Conservation (phyloP, 805 yeast species). For the Wickerhamiella spandovensis region DNA sequence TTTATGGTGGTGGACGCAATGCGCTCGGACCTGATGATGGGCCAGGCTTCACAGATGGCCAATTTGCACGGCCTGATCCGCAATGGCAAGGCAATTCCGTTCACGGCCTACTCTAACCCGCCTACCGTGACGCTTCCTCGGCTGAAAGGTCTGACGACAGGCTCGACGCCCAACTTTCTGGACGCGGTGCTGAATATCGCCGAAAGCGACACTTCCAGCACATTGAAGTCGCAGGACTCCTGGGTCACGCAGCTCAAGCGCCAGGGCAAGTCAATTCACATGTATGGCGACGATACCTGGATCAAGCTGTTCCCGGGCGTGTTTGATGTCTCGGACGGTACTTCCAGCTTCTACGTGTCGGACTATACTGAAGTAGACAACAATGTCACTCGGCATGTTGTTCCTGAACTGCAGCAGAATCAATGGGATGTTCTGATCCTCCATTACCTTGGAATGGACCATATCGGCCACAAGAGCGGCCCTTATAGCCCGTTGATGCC, state of each 20-base stretch:
- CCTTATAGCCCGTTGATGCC: conserved; percentile 72
- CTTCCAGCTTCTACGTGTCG: conserved; percentile 85
- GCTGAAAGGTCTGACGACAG: conserved; percentile 60
- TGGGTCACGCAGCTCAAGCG: conserved; percentile 62
- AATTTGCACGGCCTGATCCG: conserved; percentile 53
- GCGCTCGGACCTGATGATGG: conserved; percentile 74
- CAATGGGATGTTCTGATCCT: conserved; percentile 78
- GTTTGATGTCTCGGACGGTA: conserved; percentile 65
- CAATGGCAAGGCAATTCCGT: conserved; percentile 65
- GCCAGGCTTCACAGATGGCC: conserved; percentile 48
- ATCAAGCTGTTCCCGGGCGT: conserved; percentile 65
- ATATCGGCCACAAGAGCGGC: conserved; percentile 96
- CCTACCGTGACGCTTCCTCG: conserved; percentile 96
- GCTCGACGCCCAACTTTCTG: conserved; percentile 84
- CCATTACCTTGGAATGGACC: conserved; percentile 90
- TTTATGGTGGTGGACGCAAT: conserved; percentile 88
- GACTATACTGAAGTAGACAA: conserved; percentile 90
- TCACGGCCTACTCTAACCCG: conserved; percentile 84
- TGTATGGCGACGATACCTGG: conserved; percentile 99
- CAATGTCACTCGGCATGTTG: conserved; percentile 83
- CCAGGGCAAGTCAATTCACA: conserved; percentile 41
- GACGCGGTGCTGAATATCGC: conserved; percentile 92
- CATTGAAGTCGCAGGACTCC: conserved; percentile 65
- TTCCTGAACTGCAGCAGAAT: conserved; percentile 34
- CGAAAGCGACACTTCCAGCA: conserved; percentile 67